Evolutionary conservation across 257 asterid genomes (phyloP), one percentile per base, ranked within the genome.

Genomic region (Misopates orontium): DNA sequence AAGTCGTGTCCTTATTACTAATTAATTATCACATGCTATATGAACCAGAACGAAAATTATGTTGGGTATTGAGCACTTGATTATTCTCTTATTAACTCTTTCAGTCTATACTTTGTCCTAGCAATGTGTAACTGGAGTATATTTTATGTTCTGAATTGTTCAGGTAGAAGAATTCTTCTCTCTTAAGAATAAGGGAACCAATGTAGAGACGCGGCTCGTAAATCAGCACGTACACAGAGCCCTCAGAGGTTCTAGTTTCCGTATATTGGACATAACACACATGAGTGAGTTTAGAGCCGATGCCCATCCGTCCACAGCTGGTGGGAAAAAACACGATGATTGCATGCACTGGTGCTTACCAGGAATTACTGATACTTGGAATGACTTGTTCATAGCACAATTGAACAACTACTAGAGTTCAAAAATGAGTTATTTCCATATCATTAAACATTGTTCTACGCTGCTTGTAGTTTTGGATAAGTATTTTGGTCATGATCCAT

Each of bases 321-420:
- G 66, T 41, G 66, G 66, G 14, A 60, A 60, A 75, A 78, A 75
- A 63, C 99, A 90, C 18, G 89, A 87, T 31, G 99, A 93, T 71
- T 90, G 99, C 81, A 90, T 93, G 99, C 99, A 90, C 66, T 90
- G 99, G 96, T 93, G 97, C 79, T 79, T 88, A 75, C 99, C 99
- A 0, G 97, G 99, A 60, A 80, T 90, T 22, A 84, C 96, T 7
- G 96, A 93, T 83, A 84, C 86, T 28, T 93, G 99, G 96, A 93
- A 84, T 56, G 97, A 93, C 85, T 73, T 87, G 79, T 79, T 90
- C 67, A 60, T 86, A 39, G 80, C 92, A 50, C 87, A 79, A 57
- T 58, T 90, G 47, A 73, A 67, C 73, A 79, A 60, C n/a, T 71
- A 32, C 76, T 16, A 61, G 78, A 45, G 48, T 49, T 70, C 62